Conservation (phyloP, 208 protist genomes). For the Leishmania braziliensis region DNA sequence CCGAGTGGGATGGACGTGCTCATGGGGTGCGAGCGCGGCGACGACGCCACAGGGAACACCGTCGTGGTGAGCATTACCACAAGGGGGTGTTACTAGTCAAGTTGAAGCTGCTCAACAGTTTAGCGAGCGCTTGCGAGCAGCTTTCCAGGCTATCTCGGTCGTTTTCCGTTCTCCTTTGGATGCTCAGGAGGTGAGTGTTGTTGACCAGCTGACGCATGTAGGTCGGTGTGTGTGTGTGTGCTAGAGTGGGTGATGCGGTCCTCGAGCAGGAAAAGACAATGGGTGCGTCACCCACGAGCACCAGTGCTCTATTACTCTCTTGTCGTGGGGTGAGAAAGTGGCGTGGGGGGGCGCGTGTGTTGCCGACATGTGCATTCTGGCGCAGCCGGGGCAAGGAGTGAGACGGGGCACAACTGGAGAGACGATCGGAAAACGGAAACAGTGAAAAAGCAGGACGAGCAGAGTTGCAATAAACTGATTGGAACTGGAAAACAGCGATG, state of each 20-base stretch:
- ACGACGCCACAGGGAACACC: not conserved
- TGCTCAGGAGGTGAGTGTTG: not conserved
- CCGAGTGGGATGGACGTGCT: constrained; percentile 14
- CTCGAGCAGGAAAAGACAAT: not conserved
- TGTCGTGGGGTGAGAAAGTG: not conserved
- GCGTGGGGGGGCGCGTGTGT: not conserved
- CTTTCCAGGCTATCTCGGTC: not conserved
- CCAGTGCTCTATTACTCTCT: not conserved
- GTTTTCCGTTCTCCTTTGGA: not conserved
- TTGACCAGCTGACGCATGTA: not conserved
- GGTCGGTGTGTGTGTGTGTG: not conserved
- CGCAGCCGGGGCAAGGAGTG: not conserved
- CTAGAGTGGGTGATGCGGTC: not conserved
- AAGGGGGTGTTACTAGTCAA: no score
- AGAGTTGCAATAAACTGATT: not conserved
- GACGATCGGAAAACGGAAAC: not conserved
- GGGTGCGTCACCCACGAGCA: not conserved
- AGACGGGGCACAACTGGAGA: not conserved
- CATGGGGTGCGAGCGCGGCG: constrained; percentile 11
- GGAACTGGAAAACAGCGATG: not conserved
- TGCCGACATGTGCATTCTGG: not conserved
- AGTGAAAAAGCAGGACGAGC: no score
- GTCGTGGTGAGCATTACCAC: not conserved
- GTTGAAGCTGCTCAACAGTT: not conserved
- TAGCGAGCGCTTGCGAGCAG: not conserved